These are phyloP conservation scores for Aquilaria sinensis DNA, from an alignment of 345 rosid genomes.

Conservation along the genomic window DNA sequence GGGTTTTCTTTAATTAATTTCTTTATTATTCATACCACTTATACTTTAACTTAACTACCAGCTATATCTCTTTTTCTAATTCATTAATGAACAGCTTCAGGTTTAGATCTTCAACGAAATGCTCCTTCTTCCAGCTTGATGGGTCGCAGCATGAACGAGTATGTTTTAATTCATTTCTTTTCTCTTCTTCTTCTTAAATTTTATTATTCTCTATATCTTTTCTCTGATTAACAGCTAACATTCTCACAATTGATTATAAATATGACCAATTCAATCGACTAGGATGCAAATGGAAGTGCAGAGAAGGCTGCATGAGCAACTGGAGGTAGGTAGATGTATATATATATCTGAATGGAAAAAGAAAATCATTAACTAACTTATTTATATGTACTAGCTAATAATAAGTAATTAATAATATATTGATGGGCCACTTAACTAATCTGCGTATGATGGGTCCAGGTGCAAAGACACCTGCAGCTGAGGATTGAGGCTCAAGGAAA, in stretches of 20 bases:
- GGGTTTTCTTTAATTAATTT: constrained; percentile 20
- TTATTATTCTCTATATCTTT: constrained; percentile 13
- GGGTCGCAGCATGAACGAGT: constrained; percentile 97
- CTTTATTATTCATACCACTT: neutral
- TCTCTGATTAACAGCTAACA: neutral
- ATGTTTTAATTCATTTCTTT: constrained; percentile 17
- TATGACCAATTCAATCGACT: constrained; percentile 39
- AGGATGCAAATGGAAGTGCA: constrained; percentile 99
- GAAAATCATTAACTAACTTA: no score
- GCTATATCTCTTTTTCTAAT: neutral
- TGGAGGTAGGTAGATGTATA: constrained; percentile 54
- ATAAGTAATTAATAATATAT: no score
- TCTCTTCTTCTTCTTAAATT: no score
- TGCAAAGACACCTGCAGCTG: constrained; percentile 90
- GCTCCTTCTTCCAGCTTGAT: constrained; percentile 81
- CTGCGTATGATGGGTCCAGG: constrained; percentile 31
- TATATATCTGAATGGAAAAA: no score
- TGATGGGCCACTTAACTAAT: no score
- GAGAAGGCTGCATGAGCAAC: constrained; percentile 93
- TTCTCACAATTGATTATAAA: constrained; percentile 16
- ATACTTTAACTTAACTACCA: neutral
- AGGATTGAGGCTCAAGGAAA: constrained; percentile 99
- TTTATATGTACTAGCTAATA: no score
- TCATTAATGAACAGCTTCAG: constrained; percentile 34
- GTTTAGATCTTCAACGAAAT: constrained; percentile 82